Percentiles rank a stretch among this genome's conserved stretches.
Conservation (phyloP, 1,139 yeast species). For the Geotrichum siamense region DNA sequence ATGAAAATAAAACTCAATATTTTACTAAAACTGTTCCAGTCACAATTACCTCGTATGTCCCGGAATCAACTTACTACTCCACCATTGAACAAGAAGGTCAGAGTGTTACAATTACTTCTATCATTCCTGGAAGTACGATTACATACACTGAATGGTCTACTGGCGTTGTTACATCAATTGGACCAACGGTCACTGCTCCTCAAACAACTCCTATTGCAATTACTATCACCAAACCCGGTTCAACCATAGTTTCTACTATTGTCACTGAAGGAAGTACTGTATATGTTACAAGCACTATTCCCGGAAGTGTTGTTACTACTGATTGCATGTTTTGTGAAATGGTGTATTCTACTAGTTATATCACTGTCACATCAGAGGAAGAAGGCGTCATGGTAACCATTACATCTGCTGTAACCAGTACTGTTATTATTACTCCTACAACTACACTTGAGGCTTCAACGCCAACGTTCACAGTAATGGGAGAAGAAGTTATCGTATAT, state of each 20-base stretch:
- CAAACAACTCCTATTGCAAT: slow-evolving; percentile 3
- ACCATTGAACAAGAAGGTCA: slow-evolving; percentile 1
- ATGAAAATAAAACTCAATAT: neutral
- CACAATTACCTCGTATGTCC: neutral
- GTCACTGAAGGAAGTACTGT: slow-evolving; percentile 9
- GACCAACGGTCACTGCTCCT: slow-evolving; percentile 3
- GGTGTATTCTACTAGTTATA: neutral
- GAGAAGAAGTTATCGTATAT: neutral
- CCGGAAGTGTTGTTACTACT: slow-evolving; percentile 2
- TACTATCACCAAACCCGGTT: slow-evolving; percentile 1
- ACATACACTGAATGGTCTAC: slow-evolving; percentile 1
- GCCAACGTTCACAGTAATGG: neutral
- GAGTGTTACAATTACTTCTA: slow-evolving; percentile 3
- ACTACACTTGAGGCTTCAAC: slow-evolving; percentile 6
- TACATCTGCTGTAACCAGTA: slow-evolving; percentile 2
- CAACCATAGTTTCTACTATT: slow-evolving; percentile 3
- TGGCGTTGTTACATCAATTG: neutral
- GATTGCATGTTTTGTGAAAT: neutral
- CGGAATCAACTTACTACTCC: neutral
- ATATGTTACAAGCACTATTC: neutral
- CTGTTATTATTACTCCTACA: slow-evolving; percentile 4
- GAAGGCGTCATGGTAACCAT: slow-evolving; percentile 6
- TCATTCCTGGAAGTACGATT: neutral
- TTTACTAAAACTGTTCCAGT: neutral
- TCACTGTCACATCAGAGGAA: slow-evolving; percentile 8